phyloP scores from a whole-genome alignment of 2,329 filamentous ascomycete genomes.

The Xylariaceae sp. region DNA sequence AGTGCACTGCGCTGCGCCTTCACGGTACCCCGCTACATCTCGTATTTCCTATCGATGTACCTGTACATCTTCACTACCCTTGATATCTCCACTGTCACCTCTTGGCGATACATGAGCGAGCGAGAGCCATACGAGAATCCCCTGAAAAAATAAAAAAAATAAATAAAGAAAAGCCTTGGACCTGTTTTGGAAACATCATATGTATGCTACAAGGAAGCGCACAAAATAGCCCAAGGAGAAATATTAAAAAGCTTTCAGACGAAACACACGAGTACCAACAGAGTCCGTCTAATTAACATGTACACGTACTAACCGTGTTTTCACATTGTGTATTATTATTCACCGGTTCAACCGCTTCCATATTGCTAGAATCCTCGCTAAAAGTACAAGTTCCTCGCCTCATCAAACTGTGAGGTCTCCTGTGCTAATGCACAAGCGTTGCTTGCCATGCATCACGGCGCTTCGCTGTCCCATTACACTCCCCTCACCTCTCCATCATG shows the following conservation, averaged over 20 bases:
- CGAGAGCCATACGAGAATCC: too few species aligned
- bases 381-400: constrained; percentile 39
- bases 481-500: constrained; percentile 22
- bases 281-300: too few species aligned
- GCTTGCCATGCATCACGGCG: constrained; percentile 30
- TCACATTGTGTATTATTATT: constrained; percentile 32
- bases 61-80: not conserved
- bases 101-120: constrained; percentile 11
- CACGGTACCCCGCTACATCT: not conserved
- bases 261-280: not conserved
- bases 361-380: constrained; percentile 41
- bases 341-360: constrained; percentile 28
- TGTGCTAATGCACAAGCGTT: constrained; percentile 6
- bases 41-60: constrained; percentile 1
- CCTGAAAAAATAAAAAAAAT: not conserved
- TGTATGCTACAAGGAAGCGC: not conserved
- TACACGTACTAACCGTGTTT: constrained; percentile 3
- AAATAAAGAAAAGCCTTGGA: not conserved
- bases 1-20: not conserved
- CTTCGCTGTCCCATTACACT: constrained; percentile 29
- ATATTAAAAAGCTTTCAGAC: not conserved
- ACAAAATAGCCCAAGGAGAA: not conserved
- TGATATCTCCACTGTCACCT: constrained; percentile 9
- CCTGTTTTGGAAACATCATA: too few species aligned
- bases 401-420: constrained; percentile 17